Conservation (phyloP, 768 basidiomycete genomes). For the Russula ochroleuca region DNA sequence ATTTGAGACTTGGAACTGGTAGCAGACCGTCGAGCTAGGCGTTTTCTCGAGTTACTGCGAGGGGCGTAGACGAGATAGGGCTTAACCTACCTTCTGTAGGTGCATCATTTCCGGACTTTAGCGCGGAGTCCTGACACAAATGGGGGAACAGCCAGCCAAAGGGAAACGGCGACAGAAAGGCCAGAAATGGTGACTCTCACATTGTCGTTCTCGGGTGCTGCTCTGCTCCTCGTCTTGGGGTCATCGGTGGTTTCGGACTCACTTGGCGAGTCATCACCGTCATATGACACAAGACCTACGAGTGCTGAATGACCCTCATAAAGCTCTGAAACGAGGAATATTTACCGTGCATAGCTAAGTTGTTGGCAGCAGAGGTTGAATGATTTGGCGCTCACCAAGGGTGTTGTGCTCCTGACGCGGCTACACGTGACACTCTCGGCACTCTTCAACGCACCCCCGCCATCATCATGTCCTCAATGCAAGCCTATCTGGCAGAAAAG, state of each 20-base stretch:
- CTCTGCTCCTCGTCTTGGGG: background rate
- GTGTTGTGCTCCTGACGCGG: background rate
- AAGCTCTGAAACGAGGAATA: background rate
- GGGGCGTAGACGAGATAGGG: background rate
- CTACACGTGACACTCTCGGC: constrained; percentile 8
- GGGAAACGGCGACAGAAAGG: constrained; percentile 28
- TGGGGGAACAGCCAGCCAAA: constrained; percentile 26
- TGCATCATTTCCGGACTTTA: constrained; percentile 20
- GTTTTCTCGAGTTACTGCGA: background rate
- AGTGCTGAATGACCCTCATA: background rate
- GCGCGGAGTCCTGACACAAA: constrained; percentile 27
- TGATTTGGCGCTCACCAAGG: background rate
- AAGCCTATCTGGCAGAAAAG: constrained; percentile 81
- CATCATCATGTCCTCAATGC: constrained; percentile 40
- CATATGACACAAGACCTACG: constrained; percentile 27
- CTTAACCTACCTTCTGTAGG: constrained; percentile 21
- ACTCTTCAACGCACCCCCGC: background rate
- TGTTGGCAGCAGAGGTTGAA: background rate
- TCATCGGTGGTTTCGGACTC: constrained; percentile 22
- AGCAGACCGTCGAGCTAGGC: constrained; percentile 14
- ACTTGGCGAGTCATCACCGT: constrained; percentile 28
- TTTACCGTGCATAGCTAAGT: constrained; percentile 14
- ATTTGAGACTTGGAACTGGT: constrained; percentile 25
- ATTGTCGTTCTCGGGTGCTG: constrained; percentile 16
- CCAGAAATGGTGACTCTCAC: constrained; percentile 29